phyloP scores from a whole-genome alignment of 768 basidiomycete species.

The Amylocystis lapponica region DNA sequence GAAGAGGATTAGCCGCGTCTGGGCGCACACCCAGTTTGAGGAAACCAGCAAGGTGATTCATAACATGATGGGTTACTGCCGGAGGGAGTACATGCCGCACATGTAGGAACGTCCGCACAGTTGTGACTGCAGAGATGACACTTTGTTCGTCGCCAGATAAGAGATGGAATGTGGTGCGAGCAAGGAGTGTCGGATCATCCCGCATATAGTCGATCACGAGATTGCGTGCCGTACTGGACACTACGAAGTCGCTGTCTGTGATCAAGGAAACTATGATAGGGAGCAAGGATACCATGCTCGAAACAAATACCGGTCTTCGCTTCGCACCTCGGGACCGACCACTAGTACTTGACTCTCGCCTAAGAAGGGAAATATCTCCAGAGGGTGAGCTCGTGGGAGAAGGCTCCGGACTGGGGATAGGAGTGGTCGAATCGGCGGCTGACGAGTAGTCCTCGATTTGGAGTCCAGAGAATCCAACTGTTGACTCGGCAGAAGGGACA shows the following conservation, averaged over 20 bases:
- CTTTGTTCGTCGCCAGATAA: conserved; percentile 47
- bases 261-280: conserved; percentile 47
- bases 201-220: conserved; percentile 63
- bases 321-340: conserved; percentile 38
- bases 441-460: background rate
- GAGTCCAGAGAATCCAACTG: conserved; percentile 43
- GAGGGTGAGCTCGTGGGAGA: conserved; percentile 14
- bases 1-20: conserved; percentile 38
- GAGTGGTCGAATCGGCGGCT: conserved; percentile 3
- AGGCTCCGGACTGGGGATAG: conserved; percentile 18
- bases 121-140: conserved; percentile 41
- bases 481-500: conserved; percentile 55
- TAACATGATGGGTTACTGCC: conserved; percentile 55
- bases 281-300: conserved; percentile 49
- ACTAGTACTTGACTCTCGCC: conserved; percentile 53
- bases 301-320: conserved; percentile 63
- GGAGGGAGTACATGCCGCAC: conserved; percentile 54
- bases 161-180: conserved; percentile 55
- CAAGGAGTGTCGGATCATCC: conserved; percentile 65
- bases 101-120: conserved; percentile 54
- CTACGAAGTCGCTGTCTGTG: conserved; percentile 44
- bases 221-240: conserved; percentile 53
- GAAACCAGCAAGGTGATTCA: conserved; percentile 68
- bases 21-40: conserved; percentile 47
- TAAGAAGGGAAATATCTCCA: conserved; percentile 30